Evolutionary conservation across 768 basidiomycete genomes (phyloP).

Genomic region (Phylloporus arenicola): DNA sequence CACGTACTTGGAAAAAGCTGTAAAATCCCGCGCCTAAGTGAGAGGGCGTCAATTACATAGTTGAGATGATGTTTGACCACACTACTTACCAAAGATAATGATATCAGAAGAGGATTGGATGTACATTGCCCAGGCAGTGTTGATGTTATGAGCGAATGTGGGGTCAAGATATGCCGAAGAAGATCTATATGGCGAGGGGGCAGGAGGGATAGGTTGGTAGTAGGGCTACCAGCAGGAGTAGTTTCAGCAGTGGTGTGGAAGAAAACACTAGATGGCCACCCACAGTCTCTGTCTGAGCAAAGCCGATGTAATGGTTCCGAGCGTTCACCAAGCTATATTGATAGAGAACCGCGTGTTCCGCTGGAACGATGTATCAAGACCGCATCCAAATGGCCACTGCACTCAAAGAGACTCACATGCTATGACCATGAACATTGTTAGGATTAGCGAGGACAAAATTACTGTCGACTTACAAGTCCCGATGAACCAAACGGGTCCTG

Average conservation of each 20-base stretch:
- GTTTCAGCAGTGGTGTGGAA: neutral
- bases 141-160: constrained; percentile 11
- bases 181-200: constrained; percentile 39
- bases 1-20: constrained; percentile 39
- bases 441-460: neutral
- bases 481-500: constrained; percentile 78
- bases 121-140: constrained; percentile 12
- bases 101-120: constrained; percentile 35
- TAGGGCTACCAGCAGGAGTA: constrained; percentile 34
- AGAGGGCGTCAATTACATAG: neutral
- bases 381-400: neutral
- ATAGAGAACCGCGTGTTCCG: constrained; percentile 44
- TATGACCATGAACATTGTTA: constrained; percentile 3
- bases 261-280: neutral
- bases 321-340: constrained; percentile 44
- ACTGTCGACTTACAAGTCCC: constrained; percentile 43
- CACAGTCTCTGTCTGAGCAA: constrained; percentile 50
- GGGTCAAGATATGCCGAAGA: constrained; percentile 37
- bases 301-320: constrained; percentile 43
- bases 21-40: constrained; percentile 40
- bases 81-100: constrained; percentile 35
- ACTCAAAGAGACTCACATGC: constrained; percentile 14
- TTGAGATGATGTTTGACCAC: neutral
- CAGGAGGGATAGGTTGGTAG: constrained; percentile 42
- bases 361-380: constrained; percentile 10